A percentile compares a stretch with the other conserved stretches of the same genome.
phyloP scores from a whole-genome alignment of 2,329 filamentous ascomycete genomes.

The Gnomoniopsis sp. region DNA sequence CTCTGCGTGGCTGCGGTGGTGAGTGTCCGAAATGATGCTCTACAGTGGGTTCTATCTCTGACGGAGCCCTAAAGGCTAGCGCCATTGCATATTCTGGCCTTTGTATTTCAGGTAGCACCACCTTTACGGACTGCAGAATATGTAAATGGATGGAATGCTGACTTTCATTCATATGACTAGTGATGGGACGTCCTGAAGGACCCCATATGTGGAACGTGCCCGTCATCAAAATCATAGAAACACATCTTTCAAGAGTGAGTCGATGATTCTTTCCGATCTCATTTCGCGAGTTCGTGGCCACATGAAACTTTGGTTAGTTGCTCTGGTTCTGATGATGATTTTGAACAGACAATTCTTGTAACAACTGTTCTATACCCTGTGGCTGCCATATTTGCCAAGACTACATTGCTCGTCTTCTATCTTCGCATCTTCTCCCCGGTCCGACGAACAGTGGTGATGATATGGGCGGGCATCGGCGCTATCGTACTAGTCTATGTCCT shows the following conservation, averaged over 20 bases:
- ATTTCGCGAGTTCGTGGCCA: too few relatives aligned
- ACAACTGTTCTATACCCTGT: background rate
- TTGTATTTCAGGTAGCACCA: background rate
- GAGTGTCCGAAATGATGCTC: background rate
- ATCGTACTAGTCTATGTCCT: conserved; percentile 2
- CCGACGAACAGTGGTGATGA: background rate
- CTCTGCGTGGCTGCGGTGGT: background rate
- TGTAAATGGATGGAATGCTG: background rate
- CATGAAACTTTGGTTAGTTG: background rate
- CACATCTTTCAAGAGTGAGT: background rate
- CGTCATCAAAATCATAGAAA: background rate
- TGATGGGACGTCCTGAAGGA: conserved; percentile 1
- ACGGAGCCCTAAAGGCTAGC: background rate
- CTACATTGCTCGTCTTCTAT: conserved; percentile 4
- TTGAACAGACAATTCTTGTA: background rate
- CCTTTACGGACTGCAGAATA: background rate
- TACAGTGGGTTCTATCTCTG: background rate
- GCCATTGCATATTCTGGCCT: background rate
- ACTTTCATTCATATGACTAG: background rate
- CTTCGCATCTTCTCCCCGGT: background rate
- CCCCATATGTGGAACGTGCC: conserved; percentile 5
- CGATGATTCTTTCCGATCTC: background rate
- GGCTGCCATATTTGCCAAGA: conserved; percentile 1
- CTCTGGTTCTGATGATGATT: background rate
- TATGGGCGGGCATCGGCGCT: background rate